phyloP scores from a whole-genome alignment of 2,329 filamentous ascomycete species.

The Neurospora sp. region DNA sequence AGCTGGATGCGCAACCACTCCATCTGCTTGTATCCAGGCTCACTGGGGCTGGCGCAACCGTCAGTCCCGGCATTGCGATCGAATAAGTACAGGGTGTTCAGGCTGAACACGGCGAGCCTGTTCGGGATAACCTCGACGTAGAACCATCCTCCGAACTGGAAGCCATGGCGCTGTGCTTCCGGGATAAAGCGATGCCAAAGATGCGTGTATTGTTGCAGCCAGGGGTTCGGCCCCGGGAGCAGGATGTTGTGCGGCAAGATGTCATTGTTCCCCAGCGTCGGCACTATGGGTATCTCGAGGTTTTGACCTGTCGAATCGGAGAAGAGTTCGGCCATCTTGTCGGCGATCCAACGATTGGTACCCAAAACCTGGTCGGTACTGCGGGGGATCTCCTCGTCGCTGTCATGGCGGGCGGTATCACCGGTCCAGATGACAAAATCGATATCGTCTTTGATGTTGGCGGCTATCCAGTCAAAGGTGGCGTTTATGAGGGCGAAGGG shows the following conservation, averaged over 20 bases:
- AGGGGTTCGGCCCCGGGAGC: conserved; percentile 72
- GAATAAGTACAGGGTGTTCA: conserved; percentile 97
- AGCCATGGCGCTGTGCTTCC: conserved; percentile 82
- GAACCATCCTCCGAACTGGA: conserved; percentile 91
- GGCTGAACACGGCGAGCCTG: conserved; percentile 77
- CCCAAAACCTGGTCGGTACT: conserved; percentile 64
- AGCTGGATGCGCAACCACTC: conserved; percentile 92
- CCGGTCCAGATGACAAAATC: conserved; percentile 94
- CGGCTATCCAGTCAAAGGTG: conserved; percentile 80
- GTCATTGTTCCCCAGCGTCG: conserved; percentile 94
- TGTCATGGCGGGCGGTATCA: conserved; percentile 83
- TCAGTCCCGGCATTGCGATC: conserved; percentile 88
- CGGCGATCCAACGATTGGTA: conserved; percentile 65
- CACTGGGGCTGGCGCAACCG: conserved; percentile 66
- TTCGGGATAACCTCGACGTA: conserved; percentile 83
- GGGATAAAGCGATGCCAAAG: conserved; percentile 87
- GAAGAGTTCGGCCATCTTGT: conserved; percentile 70
- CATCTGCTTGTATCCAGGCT: conserved; percentile 90
- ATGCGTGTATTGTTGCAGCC: conserved; percentile 66
- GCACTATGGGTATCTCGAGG: conserved; percentile 70
- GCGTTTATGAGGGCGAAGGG: conserved; percentile 73
- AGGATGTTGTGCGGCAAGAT: conserved; percentile 96
- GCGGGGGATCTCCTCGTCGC: conserved; percentile 71
- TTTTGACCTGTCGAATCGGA: conserved; percentile 44
- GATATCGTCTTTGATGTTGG: conserved; percentile 65